Evolutionary conservation across 768 basidiomycete species (phyloP).

Genomic region (Naganishia antarctica): DNA sequence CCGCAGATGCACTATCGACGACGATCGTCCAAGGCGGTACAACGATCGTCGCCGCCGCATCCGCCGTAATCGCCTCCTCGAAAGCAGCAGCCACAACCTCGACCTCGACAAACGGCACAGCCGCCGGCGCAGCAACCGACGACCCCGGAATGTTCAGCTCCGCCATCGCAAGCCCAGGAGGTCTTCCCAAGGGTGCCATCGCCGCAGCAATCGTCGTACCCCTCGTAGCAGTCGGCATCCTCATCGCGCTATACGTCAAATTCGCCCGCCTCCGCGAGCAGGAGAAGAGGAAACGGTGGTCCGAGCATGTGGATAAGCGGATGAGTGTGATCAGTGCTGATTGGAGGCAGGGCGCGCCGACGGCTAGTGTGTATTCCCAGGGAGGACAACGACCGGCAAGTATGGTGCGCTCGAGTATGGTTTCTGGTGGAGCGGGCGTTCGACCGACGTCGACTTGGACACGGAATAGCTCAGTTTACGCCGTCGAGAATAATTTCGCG

Average conservation of each 20-base stretch:
- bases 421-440: neutral
- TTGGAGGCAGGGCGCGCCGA: conserved; percentile 44
- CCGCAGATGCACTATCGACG: conserved; percentile 39
- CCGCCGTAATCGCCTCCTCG: conserved; percentile 33
- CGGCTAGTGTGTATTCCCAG: neutral
- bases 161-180: conserved; percentile 31
- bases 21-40: conserved; percentile 34
- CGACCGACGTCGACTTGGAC: conserved; percentile 11
- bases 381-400: conserved; percentile 29
- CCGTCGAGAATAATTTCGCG: conserved; percentile 46
- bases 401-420: conserved; percentile 18
- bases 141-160: conserved; percentile 43
- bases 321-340: conserved; percentile 44
- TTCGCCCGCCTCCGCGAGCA: conserved; percentile 44
- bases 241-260: conserved; percentile 40
- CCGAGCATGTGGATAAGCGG: conserved; percentile 40
- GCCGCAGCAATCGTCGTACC: conserved; percentile 48
- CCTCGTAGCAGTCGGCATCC: conserved; percentile 36
- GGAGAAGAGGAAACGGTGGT: conserved; percentile 48
- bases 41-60: conserved; percentile 36
- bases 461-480: conserved; percentile 25
- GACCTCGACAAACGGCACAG: neutral
- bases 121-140: conserved; percentile 14
- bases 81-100: conserved; percentile 20
- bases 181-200: conserved; percentile 44